A percentile compares a stretch with the other conserved stretches of the same genome.
phyloP scores from a whole-genome alignment of 768 basidiomycete species.

The Leccinum rimulosum region DNA sequence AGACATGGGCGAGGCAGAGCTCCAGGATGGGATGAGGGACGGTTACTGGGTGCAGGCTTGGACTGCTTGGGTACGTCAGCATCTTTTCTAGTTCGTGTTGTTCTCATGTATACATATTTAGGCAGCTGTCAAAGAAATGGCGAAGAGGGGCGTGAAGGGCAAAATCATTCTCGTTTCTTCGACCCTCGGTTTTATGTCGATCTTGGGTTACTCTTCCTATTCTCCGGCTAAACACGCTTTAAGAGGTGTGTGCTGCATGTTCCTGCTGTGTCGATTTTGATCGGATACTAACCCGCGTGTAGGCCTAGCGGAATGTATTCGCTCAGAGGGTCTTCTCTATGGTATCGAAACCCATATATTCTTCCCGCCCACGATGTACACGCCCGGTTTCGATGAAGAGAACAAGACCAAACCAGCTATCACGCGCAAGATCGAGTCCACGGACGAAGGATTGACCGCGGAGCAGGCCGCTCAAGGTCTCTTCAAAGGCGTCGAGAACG shows the following conservation, averaged over 20 bases:
- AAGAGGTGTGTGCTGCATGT: constrained; percentile 49
- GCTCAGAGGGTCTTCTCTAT: constrained; percentile 77
- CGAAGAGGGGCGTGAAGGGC: constrained; percentile 50
- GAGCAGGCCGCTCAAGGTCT: constrained; percentile 61
- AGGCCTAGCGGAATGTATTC: constrained; percentile 84
- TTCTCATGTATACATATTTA: constrained; percentile 25
- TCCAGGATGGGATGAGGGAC: constrained; percentile 43
- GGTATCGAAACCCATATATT: constrained; percentile 76
- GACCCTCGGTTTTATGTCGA: constrained; percentile 68
- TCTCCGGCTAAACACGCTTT: constrained; percentile 84
- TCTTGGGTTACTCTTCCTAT: constrained; percentile 79
- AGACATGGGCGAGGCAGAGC: constrained; percentile 58
- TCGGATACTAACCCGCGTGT: background rate
- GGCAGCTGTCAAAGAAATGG: constrained; percentile 69
- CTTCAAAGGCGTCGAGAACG: constrained; percentile 66
- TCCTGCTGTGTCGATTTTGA: background rate
- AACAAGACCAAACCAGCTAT: constrained; percentile 75
- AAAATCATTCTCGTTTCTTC: constrained; percentile 80
- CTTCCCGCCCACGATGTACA: constrained; percentile 79
- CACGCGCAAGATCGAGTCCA: constrained; percentile 71
- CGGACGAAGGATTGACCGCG: constrained; percentile 60
- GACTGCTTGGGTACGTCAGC: constrained; percentile 42
- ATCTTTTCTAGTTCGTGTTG: background rate
- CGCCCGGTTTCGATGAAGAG: constrained; percentile 74
- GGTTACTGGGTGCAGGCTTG: constrained; percentile 42